A percentile compares a stretch with the other conserved stretches of the same genome.
phyloP scores from a whole-genome alignment of 2,329 filamentous ascomycete genomes.

The Colletotrichum simmondsii region DNA sequence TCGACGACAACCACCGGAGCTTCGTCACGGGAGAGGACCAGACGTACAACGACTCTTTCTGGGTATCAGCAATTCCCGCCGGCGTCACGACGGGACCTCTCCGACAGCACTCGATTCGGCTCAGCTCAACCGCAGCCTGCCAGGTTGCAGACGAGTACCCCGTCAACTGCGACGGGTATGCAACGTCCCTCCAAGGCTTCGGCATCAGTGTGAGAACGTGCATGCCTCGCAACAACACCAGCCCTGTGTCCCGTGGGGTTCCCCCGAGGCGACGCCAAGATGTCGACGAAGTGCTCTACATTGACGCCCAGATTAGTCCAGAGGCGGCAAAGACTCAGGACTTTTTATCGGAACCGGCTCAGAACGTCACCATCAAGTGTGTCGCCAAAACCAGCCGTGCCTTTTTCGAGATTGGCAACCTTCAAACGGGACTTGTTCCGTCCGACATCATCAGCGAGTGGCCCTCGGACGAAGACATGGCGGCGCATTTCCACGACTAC shows the following conservation, averaged over 20 bases:
- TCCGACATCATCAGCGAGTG: constrained; percentile 18
- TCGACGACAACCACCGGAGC: constrained; percentile 17
- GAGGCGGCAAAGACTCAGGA: constrained; percentile 4
- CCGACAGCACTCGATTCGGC: constrained; percentile 29
- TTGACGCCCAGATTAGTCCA: constrained; percentile 18
- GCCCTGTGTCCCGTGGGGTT: background rate
- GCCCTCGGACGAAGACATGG: constrained; percentile 29
- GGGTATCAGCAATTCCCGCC: constrained; percentile 28
- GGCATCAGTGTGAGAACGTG: constrained; percentile 23
- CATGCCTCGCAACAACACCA: constrained; percentile 6
- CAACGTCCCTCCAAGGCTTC: constrained; percentile 23
- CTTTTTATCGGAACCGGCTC: constrained; percentile 1
- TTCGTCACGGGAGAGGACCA: constrained; percentile 18
- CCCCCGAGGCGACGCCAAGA: constrained; percentile 25
- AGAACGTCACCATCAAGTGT: constrained; percentile 31
- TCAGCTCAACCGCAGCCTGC: constrained; percentile 28
- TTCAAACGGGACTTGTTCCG: constrained; percentile 8
- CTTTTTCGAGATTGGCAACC: constrained; percentile 33
- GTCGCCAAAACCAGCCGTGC: constrained; percentile 19
- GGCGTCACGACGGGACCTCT: constrained; percentile 27
- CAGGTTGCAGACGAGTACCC: constrained; percentile 22
- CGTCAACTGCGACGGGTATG: constrained; percentile 16
- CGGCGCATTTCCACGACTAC: constrained; percentile 31
- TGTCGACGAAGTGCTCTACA: constrained; percentile 20
- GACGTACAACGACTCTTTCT: constrained; percentile 27